Base-by-base conservation (phyloP, 345 rosid genomes). In the Eucalyptus urophylla region DNA sequence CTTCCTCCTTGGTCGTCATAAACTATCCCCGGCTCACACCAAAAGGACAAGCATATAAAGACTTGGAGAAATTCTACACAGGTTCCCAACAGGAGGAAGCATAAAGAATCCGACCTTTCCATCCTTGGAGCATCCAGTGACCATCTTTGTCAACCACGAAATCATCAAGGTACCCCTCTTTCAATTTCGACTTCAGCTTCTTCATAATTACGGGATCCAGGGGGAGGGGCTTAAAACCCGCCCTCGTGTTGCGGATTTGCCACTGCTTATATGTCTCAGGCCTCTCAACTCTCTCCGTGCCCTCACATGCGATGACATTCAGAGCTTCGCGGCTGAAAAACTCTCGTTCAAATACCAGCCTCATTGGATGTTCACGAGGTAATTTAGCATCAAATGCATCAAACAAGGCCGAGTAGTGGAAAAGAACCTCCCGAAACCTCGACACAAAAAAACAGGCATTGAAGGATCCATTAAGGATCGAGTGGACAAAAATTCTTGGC, bases 231-330 rank as follows among this genome's bases (percentile, higher is more conserved):
- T 88, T 92, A 87, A 93, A 92, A 80, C 94, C 94, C 3, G 92
- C 94, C 81, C 93, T 93, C 83, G n/a, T 86, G 50, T 65, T 90
- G 86, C 94, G 89, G 21, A 17, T 88, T 27, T 92, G 93, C 94
- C 94, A 93, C 86, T 93, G 94, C 92, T 90, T 93, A 88, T 92
- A 92, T 29, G 92, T 90, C 92, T 93, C 94, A 3, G 94, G 94
- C 90, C 94, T 90, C 88, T 91, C 94, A 11, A 92, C 88, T 89
- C 94, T 92, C 72, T 90, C 93, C 49, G 53, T 29, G 14, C 91
- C 93, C 90, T 93, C 94, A 44, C 93, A 93, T 8, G 94, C 93
- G 19, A 93, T 88, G 14, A 89, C 92, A 80, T 92, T 93, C 88
- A 91, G 90, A 25, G 91, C 92, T 45, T 93, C 94, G 14, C 91